Conservation (phyloP, 1,284 basidiomycete genomes). For the Pyrrhoderma lamaoense region DNA sequence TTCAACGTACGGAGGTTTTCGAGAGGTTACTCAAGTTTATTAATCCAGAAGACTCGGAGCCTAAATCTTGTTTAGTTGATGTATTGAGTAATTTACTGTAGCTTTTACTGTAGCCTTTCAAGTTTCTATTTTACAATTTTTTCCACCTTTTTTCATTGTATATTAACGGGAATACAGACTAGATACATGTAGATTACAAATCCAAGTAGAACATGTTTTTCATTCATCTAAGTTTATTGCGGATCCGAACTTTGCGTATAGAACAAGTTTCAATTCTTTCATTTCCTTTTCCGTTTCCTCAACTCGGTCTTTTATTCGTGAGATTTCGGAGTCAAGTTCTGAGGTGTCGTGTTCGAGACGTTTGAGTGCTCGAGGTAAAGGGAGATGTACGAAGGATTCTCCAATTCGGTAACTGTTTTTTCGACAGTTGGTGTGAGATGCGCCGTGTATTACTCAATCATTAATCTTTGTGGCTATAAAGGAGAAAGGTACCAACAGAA, state of each 20-base stretch:
- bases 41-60: conserved; percentile 55
- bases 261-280: conserved; percentile 80
- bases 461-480: background rate
- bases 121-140: background rate
- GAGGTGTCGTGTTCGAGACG: conserved; percentile 69
- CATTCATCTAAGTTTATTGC: conserved; percentile 88
- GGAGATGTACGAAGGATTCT: conserved; percentile 81
- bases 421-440: too few relatives aligned
- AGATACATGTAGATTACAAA: too few relatives aligned
- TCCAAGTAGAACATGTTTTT: too few relatives aligned
- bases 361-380: conserved; percentile 63
- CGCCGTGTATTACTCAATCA: background rate
- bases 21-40: conserved; percentile 59
- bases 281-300: conserved; percentile 78
- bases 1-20: conserved; percentile 60
- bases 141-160: background rate
- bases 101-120: too few relatives aligned
- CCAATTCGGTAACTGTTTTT: conserved; percentile 76
- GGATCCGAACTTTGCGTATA: conserved; percentile 91
- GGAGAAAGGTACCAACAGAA: conserved; percentile 47
- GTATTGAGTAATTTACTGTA: conserved; percentile 22
- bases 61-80: conserved; percentile 48
- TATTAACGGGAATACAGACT: too few relatives aligned
- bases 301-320: conserved; percentile 45
- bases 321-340: conserved; percentile 53